Evolutionary conservation across 1,139 yeast genomes (phyloP), one percentile per base, ranked within the genome.

Genomic region (Candida sanyaensis): DNA sequence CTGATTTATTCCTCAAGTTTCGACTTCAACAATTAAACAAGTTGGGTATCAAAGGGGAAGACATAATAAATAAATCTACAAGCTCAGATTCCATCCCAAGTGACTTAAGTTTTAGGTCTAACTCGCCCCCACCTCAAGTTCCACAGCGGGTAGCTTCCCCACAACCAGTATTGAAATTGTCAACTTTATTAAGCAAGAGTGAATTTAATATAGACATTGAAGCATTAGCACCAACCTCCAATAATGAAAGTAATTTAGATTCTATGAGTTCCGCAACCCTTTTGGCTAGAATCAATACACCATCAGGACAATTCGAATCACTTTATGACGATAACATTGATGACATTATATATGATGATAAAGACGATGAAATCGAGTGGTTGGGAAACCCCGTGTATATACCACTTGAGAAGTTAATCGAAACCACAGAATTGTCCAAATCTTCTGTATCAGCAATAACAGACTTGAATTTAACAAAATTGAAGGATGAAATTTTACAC

Each of bases 1-100:
- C 66, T 0, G 65, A 60, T 11, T 52, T 63, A 32, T 64, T 65
- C 37, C 50, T 52, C 4, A 49, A 57, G 41, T 71, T 68, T 50
- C 59, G 78, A 48, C 46, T 43, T 4, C 54, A 59, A 39, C 70
- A 65, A 43, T 59, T 73, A 37, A 50, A 47, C n/a, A 61, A 61
- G 46, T 61, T 64, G 46, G 52, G 56, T 23, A 57, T 67, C n/a
- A 60, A 58, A 44, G 38, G 58, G 5, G 57, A 55, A 49, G 51
- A 50, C 17, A 29, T 47, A 4, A n/a, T 26, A 10, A 37, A 38
- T 11, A 29, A 29, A 26, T 10, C 30, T 12, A 36, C 39, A 6
- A 36, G 39, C 7, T 36, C 39, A 11, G 39, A 36, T 6, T 36
- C 39, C 29, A 36, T 36, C 13, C 23, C 29, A 6, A 36, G 39